Percentiles rank a stretch among this genome's conserved stretches.
These are phyloP conservation scores for Aspergillus chevalieri DNA, from an alignment of 2,329 filamentous ascomycete species.

Conservation along the genomic window DNA sequence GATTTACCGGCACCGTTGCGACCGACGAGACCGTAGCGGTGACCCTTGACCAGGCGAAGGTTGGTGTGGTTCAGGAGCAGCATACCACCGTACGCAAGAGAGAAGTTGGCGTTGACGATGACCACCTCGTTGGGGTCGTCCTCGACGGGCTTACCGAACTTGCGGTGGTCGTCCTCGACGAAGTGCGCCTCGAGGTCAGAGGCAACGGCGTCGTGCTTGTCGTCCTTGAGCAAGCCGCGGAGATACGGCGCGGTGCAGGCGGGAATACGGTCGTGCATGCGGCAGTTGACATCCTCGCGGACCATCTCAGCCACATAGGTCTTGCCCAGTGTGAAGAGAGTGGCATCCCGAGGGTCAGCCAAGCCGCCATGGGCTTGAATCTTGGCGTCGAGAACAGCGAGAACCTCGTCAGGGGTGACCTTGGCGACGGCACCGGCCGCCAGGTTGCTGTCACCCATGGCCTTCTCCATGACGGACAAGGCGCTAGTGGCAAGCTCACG, in stretches of 20 bases:
- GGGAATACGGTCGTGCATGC: slow-evolving; percentile 67
- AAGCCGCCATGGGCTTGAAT: slow-evolving; percentile 65
- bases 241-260: slow-evolving; percentile 69
- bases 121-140: slow-evolving; percentile 89
- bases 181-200: slow-evolving; percentile 71
- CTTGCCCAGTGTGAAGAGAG: slow-evolving; percentile 61
- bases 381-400: slow-evolving; percentile 66
- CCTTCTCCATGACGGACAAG: slow-evolving; percentile 81
- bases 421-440: slow-evolving; percentile 55
- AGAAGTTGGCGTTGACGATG: slow-evolving; percentile 97
- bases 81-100: slow-evolving; percentile 95
- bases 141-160: slow-evolving; percentile 74
- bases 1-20: slow-evolving; percentile 97
- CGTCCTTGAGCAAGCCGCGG: slow-evolving; percentile 58
- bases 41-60: slow-evolving; percentile 86
- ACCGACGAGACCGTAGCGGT: slow-evolving; percentile 93
- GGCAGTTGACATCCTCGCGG: slow-evolving; percentile 78
- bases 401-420: slow-evolving; percentile 63
- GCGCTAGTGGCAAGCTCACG: slow-evolving; percentile 81
- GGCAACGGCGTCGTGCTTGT: slow-evolving; percentile 60
- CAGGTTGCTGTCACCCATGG: slow-evolving; percentile 67
- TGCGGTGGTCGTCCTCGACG: slow-evolving; percentile 77
- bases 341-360: slow-evolving; percentile 54
- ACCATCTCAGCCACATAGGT: slow-evolving; percentile 78
- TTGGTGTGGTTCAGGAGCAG: slow-evolving; percentile 94